phyloP scores from a whole-genome alignment of 805 yeast species.

The Limtongia smithiae region DNA sequence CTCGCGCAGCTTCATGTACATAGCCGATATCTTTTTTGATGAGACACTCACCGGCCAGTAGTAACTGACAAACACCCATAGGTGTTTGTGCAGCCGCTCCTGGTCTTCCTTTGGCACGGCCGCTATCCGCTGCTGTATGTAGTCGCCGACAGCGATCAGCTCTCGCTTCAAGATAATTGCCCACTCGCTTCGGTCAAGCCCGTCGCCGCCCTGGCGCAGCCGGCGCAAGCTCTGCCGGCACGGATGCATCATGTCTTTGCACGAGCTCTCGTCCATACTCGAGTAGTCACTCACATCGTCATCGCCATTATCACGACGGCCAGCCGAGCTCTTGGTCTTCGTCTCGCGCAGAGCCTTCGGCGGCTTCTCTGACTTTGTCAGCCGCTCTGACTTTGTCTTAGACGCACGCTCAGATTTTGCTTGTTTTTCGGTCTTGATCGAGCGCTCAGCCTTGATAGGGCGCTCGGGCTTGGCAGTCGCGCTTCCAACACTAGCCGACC shows the following conservation, averaged over 20 bases:
- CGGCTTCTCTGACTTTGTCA: not conserved
- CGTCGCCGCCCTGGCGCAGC: conserved; percentile 67
- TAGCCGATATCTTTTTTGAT: conserved; percentile 63
- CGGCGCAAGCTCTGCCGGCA: conserved; percentile 63
- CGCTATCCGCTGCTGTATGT: conserved; percentile 48
- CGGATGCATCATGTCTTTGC: conserved; percentile 60
- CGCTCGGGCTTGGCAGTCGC: no score
- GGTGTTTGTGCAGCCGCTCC: conserved; percentile 52
- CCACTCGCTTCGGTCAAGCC: conserved; percentile 74
- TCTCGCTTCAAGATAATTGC: conserved; percentile 66
- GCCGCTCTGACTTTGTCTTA: not conserved
- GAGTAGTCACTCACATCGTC: conserved; percentile 54
- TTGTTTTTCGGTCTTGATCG: no score
- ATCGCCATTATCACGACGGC: conserved; percentile 16
- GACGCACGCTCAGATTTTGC: no score
- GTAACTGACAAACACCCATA: conserved; percentile 74
- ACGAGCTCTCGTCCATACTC: conserved; percentile 71
- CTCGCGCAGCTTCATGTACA: conserved; percentile 49
- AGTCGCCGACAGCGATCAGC: conserved; percentile 68
- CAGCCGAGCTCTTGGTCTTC: not conserved
- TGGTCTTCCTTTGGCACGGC: conserved; percentile 35
- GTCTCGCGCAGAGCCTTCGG: no score
- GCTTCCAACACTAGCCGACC: not conserved
- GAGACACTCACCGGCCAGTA: conserved; percentile 83
- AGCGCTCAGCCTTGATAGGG: not conserved